Base-by-base conservation (phyloP, 305 asterid species). In the Ajuga reptans region DNA sequence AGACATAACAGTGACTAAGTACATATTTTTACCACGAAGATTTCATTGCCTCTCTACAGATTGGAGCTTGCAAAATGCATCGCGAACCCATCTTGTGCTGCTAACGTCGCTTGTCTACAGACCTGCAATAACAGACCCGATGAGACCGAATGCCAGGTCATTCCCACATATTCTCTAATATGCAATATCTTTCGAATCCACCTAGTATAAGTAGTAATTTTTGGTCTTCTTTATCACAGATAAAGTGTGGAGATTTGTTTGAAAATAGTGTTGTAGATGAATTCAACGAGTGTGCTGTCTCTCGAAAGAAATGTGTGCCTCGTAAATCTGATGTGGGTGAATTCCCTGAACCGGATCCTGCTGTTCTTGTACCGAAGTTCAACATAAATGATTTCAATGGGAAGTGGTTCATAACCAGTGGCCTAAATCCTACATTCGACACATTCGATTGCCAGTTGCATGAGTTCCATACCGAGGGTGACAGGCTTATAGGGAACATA, bases 111-210 rank as follows among this genome's bases (percentile, higher is more conserved):
- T 15, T 93, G 98, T 72, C 92, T 93, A 55, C 96, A 93, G 68
- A 93, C 98, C 29, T 93, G 98, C 76, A 93, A 93, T 59, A 83
- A 93, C 72, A 83, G 96, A 72, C 97, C 98, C 1, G 98, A 93
- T 21, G 98, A 93, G 80, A 93, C 95, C 0, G 98, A 93, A 78
- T 93, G 98, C 81, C 98, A 93, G 94, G 98, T 93, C 64, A 49
- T 45, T 75, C 66, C 62, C 27, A 41, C 52, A 17, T 63, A 24
- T 61, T 17, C 57, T 18, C 5, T 45, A 46, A 24, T 18, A 6
- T 58, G 42, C 9, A 6, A 16, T 58, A 12, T 56, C n/a, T 5
- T 47, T 10, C 15, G 4, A 46, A 42, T 17, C 53, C 51, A 3
- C 31, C 24, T 21, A 58, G 42, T 37, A 4, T 77, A 21, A 9